Evolutionary conservation across 768 basidiomycete genomes (phyloP), one percentile per base, ranked within the genome.

Genomic region (Tylopilus subfusipes): DNA sequence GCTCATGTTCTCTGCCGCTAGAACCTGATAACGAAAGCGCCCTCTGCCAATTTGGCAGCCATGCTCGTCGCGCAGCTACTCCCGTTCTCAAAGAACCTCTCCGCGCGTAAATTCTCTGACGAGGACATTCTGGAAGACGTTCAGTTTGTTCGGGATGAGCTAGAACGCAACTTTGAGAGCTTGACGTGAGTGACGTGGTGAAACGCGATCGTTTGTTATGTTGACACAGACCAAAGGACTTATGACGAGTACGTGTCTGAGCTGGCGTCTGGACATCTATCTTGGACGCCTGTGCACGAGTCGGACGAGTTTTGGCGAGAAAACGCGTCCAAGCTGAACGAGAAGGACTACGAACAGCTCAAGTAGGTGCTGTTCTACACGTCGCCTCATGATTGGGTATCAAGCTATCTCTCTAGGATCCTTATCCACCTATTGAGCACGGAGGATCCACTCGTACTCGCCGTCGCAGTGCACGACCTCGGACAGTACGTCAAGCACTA

Each of bases 251-350:
- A 98, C 66, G 83, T 81, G 12, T 94, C 93, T 0, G 96, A 98
- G 69, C 75, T 99, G 29, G 76, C 83, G 18, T 91, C 90, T 5
- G 94, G 95, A 2, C 93, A 93, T 68, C 74, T 98, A 24, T 89
- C 92, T 7, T 98, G 97, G 97, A 86, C 91, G 5, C 95, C 96
- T 13, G 90, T 93, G 11, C 97, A 99, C 65, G 91, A 94, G 66
- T 95, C 91, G 2, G 96, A 98, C 56, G 85, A 93, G 33, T 99
- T 99, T 75, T 99, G 97, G 97, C 91, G 89, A 66, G 93, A 95
- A 75, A 98, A 98, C 66, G 94, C 90, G 5, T 73, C 76, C 8
- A 92, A 84, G 66, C 73, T 98, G 40, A 91, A 93, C 59, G 94
- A 98, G 57, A 83, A 82, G 50, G 88, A 93, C 64, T 80, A 86